phyloP scores from a whole-genome alignment of 1,139 yeast species.

The Tardiomyces blankii region DNA sequence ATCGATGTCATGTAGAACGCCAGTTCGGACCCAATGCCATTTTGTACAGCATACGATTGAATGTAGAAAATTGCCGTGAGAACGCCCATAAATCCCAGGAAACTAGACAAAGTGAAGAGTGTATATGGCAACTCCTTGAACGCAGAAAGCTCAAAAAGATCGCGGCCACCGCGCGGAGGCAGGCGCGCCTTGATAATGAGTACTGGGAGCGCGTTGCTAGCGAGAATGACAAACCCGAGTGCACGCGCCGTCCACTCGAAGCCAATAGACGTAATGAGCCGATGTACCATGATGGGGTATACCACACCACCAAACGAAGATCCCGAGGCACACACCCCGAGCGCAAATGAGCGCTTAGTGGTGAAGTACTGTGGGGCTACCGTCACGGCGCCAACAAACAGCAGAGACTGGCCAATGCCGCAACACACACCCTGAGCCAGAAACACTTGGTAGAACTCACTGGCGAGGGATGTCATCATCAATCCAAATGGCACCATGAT shows the following conservation, averaged over 20 bases:
- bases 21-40: conserved; percentile 13
- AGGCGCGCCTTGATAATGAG: conserved; percentile 16
- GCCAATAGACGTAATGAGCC: conserved; percentile 33
- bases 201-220: conserved; percentile 13
- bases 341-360: conserved; percentile 43
- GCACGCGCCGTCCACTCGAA: conserved; percentile 41
- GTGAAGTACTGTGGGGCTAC: conserved; percentile 40
- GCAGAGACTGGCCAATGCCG: conserved; percentile 36
- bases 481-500: conserved; percentile 37
- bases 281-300: conserved; percentile 35
- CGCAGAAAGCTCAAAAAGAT: conserved; percentile 19
- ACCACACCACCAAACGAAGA: conserved; percentile 55
- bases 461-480: conserved; percentile 41
- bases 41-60: conserved; percentile 20
- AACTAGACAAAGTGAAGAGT: conserved; percentile 18
- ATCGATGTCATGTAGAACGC: conserved; percentile 28
- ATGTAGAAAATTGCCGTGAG: conserved; percentile 27
- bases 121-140: conserved; percentile 22
- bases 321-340: conserved; percentile 49
- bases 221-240: conserved; percentile 31
- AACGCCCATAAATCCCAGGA: conserved; percentile 25
- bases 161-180: conserved; percentile 22
- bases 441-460: conserved; percentile 41
- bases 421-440: conserved; percentile 44
- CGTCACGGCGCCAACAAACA: conserved; percentile 30